Conservation (phyloP, 345 rosid genomes). For the Salix exigua region DNA sequence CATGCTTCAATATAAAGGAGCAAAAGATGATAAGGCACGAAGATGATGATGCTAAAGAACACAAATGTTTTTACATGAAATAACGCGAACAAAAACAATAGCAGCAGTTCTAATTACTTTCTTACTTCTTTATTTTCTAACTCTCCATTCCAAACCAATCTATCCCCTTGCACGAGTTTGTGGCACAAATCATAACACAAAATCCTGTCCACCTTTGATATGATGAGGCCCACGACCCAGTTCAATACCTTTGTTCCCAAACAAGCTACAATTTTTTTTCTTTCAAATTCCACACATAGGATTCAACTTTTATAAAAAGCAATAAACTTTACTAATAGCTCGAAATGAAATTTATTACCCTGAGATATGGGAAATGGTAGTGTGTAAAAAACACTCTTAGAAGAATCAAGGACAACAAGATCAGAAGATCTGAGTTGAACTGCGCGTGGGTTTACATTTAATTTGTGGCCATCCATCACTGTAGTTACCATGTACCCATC, state of each 20-base stretch:
- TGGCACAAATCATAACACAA: no score
- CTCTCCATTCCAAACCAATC: no score
- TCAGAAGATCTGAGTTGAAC: constrained; percentile 45
- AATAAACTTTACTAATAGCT: background rate
- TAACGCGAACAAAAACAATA: no score
- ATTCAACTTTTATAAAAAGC: background rate
- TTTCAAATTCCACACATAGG: background rate
- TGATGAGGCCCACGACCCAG: no score
- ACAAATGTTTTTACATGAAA: no score
- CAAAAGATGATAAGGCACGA: no score
- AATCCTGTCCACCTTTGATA: no score
- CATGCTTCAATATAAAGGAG: no score
- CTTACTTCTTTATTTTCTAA: no score
- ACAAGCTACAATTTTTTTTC: background rate
- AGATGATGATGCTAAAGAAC: no score
- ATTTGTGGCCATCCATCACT: constrained; percentile 46
- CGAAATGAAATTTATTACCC: constrained; percentile 26
- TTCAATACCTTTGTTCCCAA: background rate
- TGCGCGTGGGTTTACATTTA: constrained; percentile 41
- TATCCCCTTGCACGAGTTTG: no score
- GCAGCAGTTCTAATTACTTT: no score
- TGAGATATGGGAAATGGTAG: constrained; percentile 45
- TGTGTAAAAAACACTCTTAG: constrained; percentile 43
- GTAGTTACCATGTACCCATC: constrained; percentile 64
- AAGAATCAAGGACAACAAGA: constrained; percentile 48